Base-by-base conservation (phyloP, 371 early-diverging fungal genomes). In the Mucor indicus region DNA sequence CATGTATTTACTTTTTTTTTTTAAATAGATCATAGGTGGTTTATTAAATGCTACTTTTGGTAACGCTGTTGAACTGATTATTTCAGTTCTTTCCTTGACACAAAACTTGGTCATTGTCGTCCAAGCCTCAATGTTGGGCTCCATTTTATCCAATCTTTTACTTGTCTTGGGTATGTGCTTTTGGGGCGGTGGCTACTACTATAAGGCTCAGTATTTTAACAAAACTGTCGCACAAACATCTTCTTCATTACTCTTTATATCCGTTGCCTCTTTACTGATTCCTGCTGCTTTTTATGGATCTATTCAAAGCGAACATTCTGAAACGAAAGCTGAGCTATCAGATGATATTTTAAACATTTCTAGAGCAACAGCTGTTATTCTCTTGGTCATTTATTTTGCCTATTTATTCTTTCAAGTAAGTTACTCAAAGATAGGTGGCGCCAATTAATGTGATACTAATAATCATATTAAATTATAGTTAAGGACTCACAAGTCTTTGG, bases 21-120 rank as follows among this genome's bases (percentile, higher is more conserved):
- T 9, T 4, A 21, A 23, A 8, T 46, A 78, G 76, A 81, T 90
- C n/a, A 73, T 95, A 24, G 94, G 94, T 37, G 94, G 89, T n/a
- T 73, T 95, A 17, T 60, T 95, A 32, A 93, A 93, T 60, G 93
- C 90, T 0, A 87, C 91, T 9, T 85, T 92, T 76, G 81, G 94
- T 62, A 67, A 93, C 49, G 90, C 91, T 2, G 91, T 94, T 10
- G 96, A 96, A 63, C 54, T 91, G 48, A 80, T 91, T 33, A 72
- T 92, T 33, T 82, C 84, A 12, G 73, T 95, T 33, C 64, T 93
- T 49, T 90, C 95, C 0, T 65, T 96, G 24, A 74, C 75, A 0
- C 64, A 86, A 43, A 87, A 86, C 39, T 67, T 91, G 38, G 70
- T 93, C 3, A 59, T 69, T 1, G 90, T 95, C 11, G 93, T 93